Conservation (phyloP, 768 basidiomycete genomes). For the Russula vinacea region DNA sequence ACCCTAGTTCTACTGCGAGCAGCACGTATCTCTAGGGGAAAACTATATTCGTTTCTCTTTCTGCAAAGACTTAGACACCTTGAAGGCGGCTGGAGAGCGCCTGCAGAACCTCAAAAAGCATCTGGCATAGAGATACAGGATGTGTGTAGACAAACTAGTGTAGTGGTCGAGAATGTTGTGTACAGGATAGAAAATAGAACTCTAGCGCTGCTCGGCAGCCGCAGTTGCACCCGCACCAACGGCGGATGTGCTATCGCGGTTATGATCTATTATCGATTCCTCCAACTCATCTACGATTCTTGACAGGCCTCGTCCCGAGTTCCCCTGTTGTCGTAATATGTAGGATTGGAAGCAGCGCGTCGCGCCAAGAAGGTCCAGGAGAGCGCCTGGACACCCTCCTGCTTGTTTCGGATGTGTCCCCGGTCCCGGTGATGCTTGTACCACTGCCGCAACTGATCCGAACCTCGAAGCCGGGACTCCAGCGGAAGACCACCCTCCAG, state of each 20-base stretch:
- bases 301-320: slow-evolving; percentile 57
- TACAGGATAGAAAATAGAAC: neutral
- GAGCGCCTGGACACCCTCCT: slow-evolving; percentile 71
- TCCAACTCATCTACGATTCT: slow-evolving; percentile 60
- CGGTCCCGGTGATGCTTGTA: slow-evolving; percentile 41
- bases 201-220: neutral
- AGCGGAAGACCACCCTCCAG: slow-evolving; percentile 85
- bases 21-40: slow-evolving; percentile 83
- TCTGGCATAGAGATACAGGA: slow-evolving; percentile 35
- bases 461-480: slow-evolving; percentile 71
- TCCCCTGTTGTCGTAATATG: slow-evolving; percentile 67
- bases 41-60: slow-evolving; percentile 86
- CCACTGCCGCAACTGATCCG: slow-evolving; percentile 48
- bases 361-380: slow-evolving; percentile 78
- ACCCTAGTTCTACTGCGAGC: slow-evolving; percentile 83
- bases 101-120: slow-evolving; percentile 71
- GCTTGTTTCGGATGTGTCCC: slow-evolving; percentile 48
- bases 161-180: neutral
- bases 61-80: slow-evolving; percentile 90
- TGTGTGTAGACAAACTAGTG: slow-evolving; percentile 8
- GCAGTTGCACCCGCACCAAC: neutral
- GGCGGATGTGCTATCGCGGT: slow-evolving; percentile 18
- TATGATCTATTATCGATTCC: slow-evolving; percentile 13
- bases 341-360: slow-evolving; percentile 73
- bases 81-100: slow-evolving; percentile 78